A percentile compares a stretch with the other conserved stretches of the same genome.
These are phyloP conservation scores for Pisolithus microcarpus DNA, from an alignment of 768 basidiomycete species.

Conservation along the genomic window DNA sequence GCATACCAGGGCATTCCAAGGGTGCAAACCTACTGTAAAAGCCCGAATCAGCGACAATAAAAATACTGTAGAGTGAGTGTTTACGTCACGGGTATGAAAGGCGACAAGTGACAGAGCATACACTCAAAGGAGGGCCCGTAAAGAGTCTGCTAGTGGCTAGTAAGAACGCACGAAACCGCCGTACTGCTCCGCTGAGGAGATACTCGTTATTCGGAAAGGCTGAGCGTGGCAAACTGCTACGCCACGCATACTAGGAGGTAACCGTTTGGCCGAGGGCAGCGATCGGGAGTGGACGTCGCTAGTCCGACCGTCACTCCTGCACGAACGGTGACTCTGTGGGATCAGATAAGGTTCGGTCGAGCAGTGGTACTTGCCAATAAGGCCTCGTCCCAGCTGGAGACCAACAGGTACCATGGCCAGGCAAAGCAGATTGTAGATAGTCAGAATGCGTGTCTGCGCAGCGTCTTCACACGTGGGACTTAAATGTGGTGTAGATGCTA, in stretches of 20 bases:
- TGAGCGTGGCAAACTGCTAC: slow-evolving; percentile 9
- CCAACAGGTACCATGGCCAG: slow-evolving; percentile 2
- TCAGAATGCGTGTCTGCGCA: too few relatives aligned
- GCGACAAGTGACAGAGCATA: not conserved
- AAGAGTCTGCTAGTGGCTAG: not conserved
- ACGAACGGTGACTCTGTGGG: not conserved
- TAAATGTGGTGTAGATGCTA: too few relatives aligned
- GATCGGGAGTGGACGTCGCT: slow-evolving; percentile 2
- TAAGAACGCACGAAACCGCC: not conserved
- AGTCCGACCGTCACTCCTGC: slow-evolving; percentile 9
- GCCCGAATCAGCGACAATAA: too few relatives aligned
- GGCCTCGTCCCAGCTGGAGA: slow-evolving; percentile 7
- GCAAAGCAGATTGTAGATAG: too few relatives aligned
- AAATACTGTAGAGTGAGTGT: not conserved
- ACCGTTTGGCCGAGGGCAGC: not conserved
- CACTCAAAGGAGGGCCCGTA: not conserved
- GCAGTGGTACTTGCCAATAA: slow-evolving; percentile 10
- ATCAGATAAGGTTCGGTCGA: not conserved
- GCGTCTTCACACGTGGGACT: too few relatives aligned
- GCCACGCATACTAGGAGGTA: slow-evolving; percentile 15
- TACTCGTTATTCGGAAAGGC: slow-evolving; percentile 13
- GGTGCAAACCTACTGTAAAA: too few relatives aligned
- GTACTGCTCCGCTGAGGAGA: slow-evolving; percentile 9
- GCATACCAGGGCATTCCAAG: too few relatives aligned
- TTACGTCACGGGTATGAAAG: too few relatives aligned